Evolutionary conservation across 768 basidiomycete species (phyloP).

Genomic region (Trametes villosa): DNA sequence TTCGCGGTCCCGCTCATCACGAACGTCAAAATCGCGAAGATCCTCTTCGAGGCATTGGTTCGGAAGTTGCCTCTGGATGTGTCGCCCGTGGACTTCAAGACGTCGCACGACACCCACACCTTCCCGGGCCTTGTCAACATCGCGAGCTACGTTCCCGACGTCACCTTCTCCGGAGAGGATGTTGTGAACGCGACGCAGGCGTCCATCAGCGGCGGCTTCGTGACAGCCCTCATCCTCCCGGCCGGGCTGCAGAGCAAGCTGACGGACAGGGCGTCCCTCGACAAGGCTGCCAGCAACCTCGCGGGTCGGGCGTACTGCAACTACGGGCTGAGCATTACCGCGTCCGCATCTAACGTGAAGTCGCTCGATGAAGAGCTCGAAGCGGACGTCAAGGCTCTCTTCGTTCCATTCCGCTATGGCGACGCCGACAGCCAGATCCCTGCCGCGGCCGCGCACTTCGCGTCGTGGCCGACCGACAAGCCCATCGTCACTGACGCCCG

Average conservation of each 20-base stretch:
- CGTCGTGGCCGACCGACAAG: conserved; percentile 88
- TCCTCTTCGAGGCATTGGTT: conserved; percentile 91
- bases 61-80: conserved; percentile 91
- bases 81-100: conserved; percentile 90
- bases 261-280: conserved; percentile 67
- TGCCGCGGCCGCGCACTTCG: conserved; percentile 83
- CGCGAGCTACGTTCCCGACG: conserved; percentile 79
- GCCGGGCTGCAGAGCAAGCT: conserved; percentile 65
- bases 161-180: conserved; percentile 62
- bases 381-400: conserved; percentile 83
- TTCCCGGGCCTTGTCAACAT: conserved; percentile 94
- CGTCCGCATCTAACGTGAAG: conserved; percentile 67
- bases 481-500: conserved; percentile 93
- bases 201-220: conserved; percentile 89
- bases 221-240: conserved; percentile 80
- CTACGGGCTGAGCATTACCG: conserved; percentile 81
- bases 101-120: conserved; percentile 84
- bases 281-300: conserved; percentile 68
- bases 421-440: conserved; percentile 61
- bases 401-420: conserved; percentile 72
- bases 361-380: conserved; percentile 73
- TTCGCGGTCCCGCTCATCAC: conserved; percentile 97
- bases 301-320: conserved; percentile 78
- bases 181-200: conserved; percentile 75
- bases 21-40: conserved; percentile 98